Evolutionary conservation across 768 basidiomycete genomes (phyloP), one percentile per base, ranked within the genome.

Genomic region (Artomyces pyxidatus): DNA sequence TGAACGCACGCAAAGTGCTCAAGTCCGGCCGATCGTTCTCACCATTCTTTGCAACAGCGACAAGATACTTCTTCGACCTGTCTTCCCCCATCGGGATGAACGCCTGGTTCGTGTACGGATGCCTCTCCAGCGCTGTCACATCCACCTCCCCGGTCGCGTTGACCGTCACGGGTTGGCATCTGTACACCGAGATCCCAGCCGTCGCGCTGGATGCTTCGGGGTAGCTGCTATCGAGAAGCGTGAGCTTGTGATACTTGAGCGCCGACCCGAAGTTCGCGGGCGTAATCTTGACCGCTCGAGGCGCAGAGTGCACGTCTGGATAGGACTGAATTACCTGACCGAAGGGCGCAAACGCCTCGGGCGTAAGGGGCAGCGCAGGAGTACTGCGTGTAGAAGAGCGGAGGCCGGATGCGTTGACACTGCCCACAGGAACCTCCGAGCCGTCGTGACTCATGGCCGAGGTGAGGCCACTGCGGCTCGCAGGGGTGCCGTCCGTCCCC

Each of bases 291-390:
- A 78, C 76, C 8, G 75, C 80, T 44, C 77, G 79, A 14, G 66
- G 84, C 5, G 78, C 83, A 11, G 82, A 75, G 12, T 76, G 64
- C 37, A 76, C 72, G 59, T 88, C 80, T 1, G 73, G 69, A 63
- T 87, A 96, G 1, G 85, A 92, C 68, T 98, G 91, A 42, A 97
- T 75, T 47, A 98, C 93, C 58, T 88, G 76, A 0, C 96, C 96
- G 66, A 85, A 99, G 0, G 88, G 78, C 19, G 78, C 76, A 65
- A 97, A 98, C 3, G 82, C 89, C 59, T 92, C 88, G 9, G 82
- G 73, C 3, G 93, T 92, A 50, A 99, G 68, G 11, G 89, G 76
- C 21, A 83, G 63, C 27, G 80, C 76, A 37, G 83, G 78, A 48
- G 86, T 62, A 21, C 44, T 49, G 42, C 45, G 54, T 35, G 26